Evolutionary conservation across 345 rosid species (phyloP), one percentile per base, ranked within the genome.

Genomic region (Bruguiera sexangula): DNA sequence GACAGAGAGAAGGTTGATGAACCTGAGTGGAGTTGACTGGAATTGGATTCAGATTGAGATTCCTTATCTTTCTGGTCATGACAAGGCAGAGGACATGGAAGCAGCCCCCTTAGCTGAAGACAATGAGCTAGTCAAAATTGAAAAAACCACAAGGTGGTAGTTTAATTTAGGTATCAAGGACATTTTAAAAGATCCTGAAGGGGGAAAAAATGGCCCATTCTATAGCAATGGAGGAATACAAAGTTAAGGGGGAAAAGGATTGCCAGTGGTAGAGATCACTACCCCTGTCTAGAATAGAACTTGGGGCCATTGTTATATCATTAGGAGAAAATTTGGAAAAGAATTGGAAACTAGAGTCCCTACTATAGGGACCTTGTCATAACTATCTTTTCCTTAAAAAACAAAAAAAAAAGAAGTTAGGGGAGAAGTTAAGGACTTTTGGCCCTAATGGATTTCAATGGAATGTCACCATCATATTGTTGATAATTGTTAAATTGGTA

Each of bases 1-100:
- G 85, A 78, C 36, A 85, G 80, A 60, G 89, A 84, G 1, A 84
- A 65, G 46, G 74, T 62, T 34, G 81, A 83, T 4, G 85, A 65
- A 72, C 82, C 80, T 26, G 79, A 80, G 60, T 36, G 74, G 56
- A 70, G 80, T 32, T 46, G 39, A n/a, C 37, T 63, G 30, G 62
- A 67, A 30, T 36, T 22, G 24, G 62, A 8, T 9, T 68, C 65
- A 48, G 57, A 70, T 22, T 70, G 60, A 53, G 72, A 53, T 29
- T 76, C 65, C 9, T 52, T 52, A 52, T 52, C 56, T 29, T 65
- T 43, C 21, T 48, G n/a, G 54, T 60, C 36, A 57, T 39, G 60
- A 54, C 66, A 69, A 60, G 75, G 56, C 46, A 74, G 57, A 8
- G 79, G 80, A 68, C 81, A 73, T 21, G 80, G 78, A 65, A 85